Conservation (phyloP, 768 basidiomycete species). For the Amanita pseudoporphyria region DNA sequence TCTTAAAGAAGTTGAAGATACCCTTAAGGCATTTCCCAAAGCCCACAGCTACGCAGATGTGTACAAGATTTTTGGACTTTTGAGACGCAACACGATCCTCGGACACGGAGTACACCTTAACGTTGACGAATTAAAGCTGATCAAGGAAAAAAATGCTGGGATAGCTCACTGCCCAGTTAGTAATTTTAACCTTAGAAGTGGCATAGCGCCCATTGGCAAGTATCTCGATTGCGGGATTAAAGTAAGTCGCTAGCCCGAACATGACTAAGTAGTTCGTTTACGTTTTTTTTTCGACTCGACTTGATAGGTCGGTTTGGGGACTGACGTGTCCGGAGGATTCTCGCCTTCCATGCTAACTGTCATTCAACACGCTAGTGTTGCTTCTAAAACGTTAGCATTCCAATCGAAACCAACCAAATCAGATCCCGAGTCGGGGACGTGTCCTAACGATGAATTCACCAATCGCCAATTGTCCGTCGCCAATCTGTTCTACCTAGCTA, state of each 20-base stretch:
- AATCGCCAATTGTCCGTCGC: slow-evolving; percentile 61
- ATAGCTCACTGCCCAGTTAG: slow-evolving; percentile 92
- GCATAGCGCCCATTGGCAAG: slow-evolving; percentile 68
- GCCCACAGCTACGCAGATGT: slow-evolving; percentile 64
- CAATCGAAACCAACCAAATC: slow-evolving; percentile 19
- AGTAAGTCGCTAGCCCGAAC: slow-evolving; percentile 27
- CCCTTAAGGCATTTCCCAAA: slow-evolving; percentile 56
- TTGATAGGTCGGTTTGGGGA: slow-evolving; percentile 82
- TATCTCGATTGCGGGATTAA: slow-evolving; percentile 83
- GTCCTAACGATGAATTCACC: slow-evolving; percentile 24
- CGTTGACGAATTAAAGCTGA: slow-evolving; percentile 61
- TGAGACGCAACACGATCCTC: slow-evolving; percentile 73
- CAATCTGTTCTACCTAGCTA: slow-evolving; percentile 83
- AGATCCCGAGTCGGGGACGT: background rate
- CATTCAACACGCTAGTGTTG: slow-evolving; percentile 68
- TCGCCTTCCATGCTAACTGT: slow-evolving; percentile 68
- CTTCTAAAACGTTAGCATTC: slow-evolving; percentile 67
- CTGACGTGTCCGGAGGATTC: slow-evolving; percentile 87
- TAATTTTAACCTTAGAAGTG: slow-evolving; percentile 87
- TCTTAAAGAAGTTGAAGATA: slow-evolving; percentile 54
- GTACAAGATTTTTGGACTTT: slow-evolving; percentile 71
- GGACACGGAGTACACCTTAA: slow-evolving; percentile 82
- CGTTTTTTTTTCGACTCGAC: slow-evolving; percentile 1
- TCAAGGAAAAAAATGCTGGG: slow-evolving; percentile 57
- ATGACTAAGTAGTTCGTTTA: background rate